These are phyloP conservation scores for Colletotrichum sp. DNA, from an alignment of 2,329 filamentous ascomycete species.

Conservation along the genomic window DNA sequence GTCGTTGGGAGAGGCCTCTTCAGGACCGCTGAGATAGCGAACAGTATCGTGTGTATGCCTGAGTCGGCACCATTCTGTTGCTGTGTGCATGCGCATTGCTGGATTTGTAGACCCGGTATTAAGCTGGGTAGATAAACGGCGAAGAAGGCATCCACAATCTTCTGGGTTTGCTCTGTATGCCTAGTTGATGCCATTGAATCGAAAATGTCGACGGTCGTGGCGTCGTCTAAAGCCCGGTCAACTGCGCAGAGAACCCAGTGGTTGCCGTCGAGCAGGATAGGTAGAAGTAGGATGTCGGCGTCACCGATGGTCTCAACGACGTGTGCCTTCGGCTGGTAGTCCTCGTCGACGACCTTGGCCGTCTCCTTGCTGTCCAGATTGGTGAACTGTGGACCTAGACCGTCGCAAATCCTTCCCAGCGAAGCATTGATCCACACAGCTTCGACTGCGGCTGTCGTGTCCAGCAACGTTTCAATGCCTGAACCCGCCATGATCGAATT, in stretches of 20 bases:
- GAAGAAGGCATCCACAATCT: not conserved
- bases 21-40: not conserved
- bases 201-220: not conserved
- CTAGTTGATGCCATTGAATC: not conserved
- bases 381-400: not conserved
- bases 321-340: not conserved
- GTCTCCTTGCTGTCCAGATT: not conserved
- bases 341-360: not conserved
- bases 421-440: not conserved
- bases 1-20: not conserved
- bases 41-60: not conserved
- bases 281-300: not conserved
- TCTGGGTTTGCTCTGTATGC: not conserved
- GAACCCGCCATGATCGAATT: not conserved
- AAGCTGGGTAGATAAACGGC: not conserved
- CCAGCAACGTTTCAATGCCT: not conserved
- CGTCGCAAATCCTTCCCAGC: not conserved
- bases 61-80: not conserved
- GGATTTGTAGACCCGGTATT: not conserved
- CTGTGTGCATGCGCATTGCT: not conserved
- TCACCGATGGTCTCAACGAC: not conserved
- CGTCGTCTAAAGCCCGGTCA: not conserved
- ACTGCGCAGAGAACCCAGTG: not conserved
- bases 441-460: not conserved
- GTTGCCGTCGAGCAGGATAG: not conserved